Base-by-base conservation (phyloP, 1,284 basidiomycete genomes). In the Cystobasidium slooffiae region DNA sequence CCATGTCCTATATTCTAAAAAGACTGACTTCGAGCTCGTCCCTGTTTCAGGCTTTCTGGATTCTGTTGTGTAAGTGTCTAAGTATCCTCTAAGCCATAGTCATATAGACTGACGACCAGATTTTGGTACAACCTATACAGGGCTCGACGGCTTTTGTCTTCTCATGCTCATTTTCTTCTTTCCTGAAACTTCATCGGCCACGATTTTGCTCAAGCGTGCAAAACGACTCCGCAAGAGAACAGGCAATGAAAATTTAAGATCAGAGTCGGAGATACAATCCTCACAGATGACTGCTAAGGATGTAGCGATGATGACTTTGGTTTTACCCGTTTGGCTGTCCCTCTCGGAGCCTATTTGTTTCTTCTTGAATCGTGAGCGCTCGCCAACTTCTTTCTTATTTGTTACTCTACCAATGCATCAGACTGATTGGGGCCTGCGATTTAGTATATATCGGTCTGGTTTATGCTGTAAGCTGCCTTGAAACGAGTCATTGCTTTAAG, bases 121-220 rank as follows among this genome's bases (percentile, higher is more conserved):
- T 2, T 31, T 31, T 31, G 31, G 5, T 31, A 31, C 5, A 31
- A 31, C 31, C n/a, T n/a, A n/a, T n/a, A 31, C 31, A 59, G 56
- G 80, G 79, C 76, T 82, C 6, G 80, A 78, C 44, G 83, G 83
- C 1, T 79, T 80, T 47, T 69, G 78, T 1, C 69, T 81, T 8
- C 31, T 77, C 62, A 7, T 81, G 10, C 77, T 84, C 7, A 52
- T 79, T 64, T 77, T 83, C 75, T 73, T 75, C 41, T 74, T 82
- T 44, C 83, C 83, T 10, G 83, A 84, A 76, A 83, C 82, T 6
- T 81, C 79, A 0, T 58, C 77, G 9, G 39, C 75, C 18, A 83
- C 80, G 18, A 84, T 84, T 70, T 80, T 84, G 7, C 72, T 79
- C 49, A 78, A 82, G 1, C 79, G 83, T 9, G 82, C 84, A 1